These are phyloP conservation scores for Acanthamoeba sp. DNA, from an alignment of 208 protist species.

Conservation along the genomic window DNA sequence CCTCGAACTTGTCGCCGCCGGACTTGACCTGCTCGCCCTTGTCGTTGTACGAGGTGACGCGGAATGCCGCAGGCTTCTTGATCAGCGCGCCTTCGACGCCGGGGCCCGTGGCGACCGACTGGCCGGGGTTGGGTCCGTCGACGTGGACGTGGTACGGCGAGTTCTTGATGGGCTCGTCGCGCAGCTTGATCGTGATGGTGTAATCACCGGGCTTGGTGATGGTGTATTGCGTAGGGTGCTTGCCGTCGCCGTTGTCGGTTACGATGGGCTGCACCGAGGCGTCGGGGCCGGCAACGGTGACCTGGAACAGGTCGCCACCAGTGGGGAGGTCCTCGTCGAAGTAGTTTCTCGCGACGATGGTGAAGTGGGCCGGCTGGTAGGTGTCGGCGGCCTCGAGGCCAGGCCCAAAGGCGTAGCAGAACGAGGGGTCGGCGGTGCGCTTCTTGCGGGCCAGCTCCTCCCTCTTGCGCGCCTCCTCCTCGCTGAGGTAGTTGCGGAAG, in stretches of 20 bases:
- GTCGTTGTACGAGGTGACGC: conserved; percentile 67
- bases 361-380: conserved; percentile 78
- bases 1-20: conserved; percentile 64
- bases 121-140: conserved; percentile 40
- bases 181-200: conserved; percentile 77
- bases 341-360: conserved; percentile 83
- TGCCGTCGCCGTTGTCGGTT: conserved; percentile 83
- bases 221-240: conserved; percentile 80
- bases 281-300: conserved; percentile 79
- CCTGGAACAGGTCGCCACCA: conserved; percentile 82
- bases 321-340: conserved; percentile 82
- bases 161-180: conserved; percentile 73
- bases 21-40: conserved; percentile 64
- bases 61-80: conserved; percentile 56
- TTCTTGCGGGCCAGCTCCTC: conserved; percentile 76
- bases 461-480: conserved; percentile 64
- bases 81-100: conserved; percentile 59
- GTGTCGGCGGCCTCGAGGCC: conserved; percentile 75
- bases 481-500: conserved; percentile 82
- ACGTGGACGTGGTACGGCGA: conserved; percentile 69
- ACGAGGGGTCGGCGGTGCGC: conserved; percentile 54
- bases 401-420: conserved; percentile 73
- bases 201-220: conserved; percentile 81
- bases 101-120: conserved; percentile 64
- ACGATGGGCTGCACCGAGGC: conserved; percentile 77